Evolutionary conservation across 2,329 filamentous ascomycete species (phyloP).

Genomic region (Fusarium xylarioides): DNA sequence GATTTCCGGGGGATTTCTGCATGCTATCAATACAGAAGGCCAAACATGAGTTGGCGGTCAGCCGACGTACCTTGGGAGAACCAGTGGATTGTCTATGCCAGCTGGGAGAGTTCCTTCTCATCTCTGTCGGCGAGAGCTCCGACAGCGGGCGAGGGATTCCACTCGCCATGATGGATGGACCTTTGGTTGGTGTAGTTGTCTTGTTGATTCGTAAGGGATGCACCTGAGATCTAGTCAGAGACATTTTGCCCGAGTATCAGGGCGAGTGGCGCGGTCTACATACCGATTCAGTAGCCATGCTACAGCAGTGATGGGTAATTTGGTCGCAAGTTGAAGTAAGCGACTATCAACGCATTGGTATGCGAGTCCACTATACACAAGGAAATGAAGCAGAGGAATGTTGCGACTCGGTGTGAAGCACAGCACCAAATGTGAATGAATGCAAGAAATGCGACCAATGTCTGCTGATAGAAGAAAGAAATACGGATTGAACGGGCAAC

Average conservation of each 20-base stretch:
- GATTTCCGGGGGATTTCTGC: constrained; percentile 74
- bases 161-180: constrained; percentile 70
- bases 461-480: constrained; percentile 39
- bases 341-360: constrained; percentile 49
- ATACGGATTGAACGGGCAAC: constrained; percentile 34
- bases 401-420: constrained; percentile 35
- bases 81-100: constrained; percentile 80
- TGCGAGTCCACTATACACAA: constrained; percentile 39
- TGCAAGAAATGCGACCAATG: constrained; percentile 39
- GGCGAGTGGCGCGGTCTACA: constrained; percentile 36
- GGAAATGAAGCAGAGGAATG: constrained; percentile 44
- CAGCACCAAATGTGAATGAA: constrained; percentile 29
- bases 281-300: constrained; percentile 53
- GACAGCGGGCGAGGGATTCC: constrained; percentile 79
- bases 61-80: constrained; percentile 50
- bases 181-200: constrained; percentile 61
- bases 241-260: constrained; percentile 29
- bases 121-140: constrained; percentile 87
- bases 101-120: constrained; percentile 90
- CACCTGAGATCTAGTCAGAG: constrained; percentile 60
- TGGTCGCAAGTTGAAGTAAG: constrained; percentile 34
- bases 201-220: constrained; percentile 84
- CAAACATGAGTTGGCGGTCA: constrained; percentile 4
- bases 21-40: constrained; percentile 45
- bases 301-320: constrained; percentile 39